A percentile compares a stretch with the other conserved stretches of the same genome.
These are phyloP conservation scores for Sanghuangporus weigelae DNA, from an alignment of 1,284 basidiomycete species.

Conservation along the genomic window DNA sequence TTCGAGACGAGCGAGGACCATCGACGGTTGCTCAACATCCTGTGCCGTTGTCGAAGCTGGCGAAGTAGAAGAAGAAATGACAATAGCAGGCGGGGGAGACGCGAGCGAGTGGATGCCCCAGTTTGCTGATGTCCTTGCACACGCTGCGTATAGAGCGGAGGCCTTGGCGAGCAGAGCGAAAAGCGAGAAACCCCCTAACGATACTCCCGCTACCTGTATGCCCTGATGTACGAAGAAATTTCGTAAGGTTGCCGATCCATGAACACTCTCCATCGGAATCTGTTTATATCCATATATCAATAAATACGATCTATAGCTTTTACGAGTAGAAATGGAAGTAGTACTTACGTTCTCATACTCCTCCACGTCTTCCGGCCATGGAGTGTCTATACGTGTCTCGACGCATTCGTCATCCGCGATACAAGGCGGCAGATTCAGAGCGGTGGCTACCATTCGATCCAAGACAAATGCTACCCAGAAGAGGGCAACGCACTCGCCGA, in stretches of 20 bases:
- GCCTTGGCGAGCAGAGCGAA: constrained; percentile 66
- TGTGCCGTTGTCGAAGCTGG: constrained; percentile 23
- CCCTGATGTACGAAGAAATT: constrained; percentile 52
- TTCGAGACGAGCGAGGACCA: constrained; percentile 55
- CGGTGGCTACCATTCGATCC: constrained; percentile 38
- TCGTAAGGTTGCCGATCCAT: constrained; percentile 51
- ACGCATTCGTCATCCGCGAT: constrained; percentile 36
- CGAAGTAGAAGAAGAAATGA: constrained; percentile 1
- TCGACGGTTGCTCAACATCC: constrained; percentile 38
- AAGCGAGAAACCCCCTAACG: constrained; percentile 50
- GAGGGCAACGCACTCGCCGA: constrained; percentile 36
- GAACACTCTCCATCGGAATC: constrained; percentile 50
- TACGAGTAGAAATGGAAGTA: not conserved
- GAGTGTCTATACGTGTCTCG: constrained; percentile 33
- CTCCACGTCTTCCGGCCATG: constrained; percentile 36
- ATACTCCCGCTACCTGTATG: constrained; percentile 30
- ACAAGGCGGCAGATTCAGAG: constrained; percentile 33
- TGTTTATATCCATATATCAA: constrained; percentile 23
- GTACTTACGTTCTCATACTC: constrained; percentile 31
- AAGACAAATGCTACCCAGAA: constrained; percentile 42
- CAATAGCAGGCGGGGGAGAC: constrained; percentile 11
- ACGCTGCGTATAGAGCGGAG: constrained; percentile 65
- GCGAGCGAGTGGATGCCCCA: constrained; percentile 48
- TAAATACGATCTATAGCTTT: not conserved
- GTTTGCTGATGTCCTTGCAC: constrained; percentile 50